These are phyloP conservation scores for Neurospora cerealis DNA, from an alignment of 495 filamentous ascomycete genomes.

Conservation along the genomic window DNA sequence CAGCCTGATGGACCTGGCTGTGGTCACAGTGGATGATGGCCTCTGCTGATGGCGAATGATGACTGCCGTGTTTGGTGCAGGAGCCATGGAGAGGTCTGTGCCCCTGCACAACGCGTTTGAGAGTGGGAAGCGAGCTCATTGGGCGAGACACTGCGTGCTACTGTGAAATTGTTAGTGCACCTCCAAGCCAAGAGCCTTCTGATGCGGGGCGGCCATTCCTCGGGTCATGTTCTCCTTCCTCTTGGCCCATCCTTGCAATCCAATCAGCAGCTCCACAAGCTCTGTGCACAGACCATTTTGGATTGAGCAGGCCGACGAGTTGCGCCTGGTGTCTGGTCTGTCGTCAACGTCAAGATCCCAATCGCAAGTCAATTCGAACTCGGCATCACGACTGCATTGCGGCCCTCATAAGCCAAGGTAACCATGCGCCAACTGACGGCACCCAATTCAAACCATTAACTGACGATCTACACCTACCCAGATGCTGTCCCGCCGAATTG, in stretches of 20 bases:
- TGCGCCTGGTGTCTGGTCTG: slow-evolving; percentile 1
- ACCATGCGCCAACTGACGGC: slow-evolving; percentile 4
- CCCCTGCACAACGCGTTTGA: neutral
- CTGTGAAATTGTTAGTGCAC: neutral
- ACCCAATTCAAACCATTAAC: neutral
- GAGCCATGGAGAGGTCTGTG: neutral
- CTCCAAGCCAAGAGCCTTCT: neutral
- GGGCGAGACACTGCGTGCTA: neutral
- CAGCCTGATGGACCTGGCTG: neutral
- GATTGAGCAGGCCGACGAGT: slow-evolving; percentile 1
- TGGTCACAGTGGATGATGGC: neutral
- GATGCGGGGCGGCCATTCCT: neutral
- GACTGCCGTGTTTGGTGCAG: slow-evolving; percentile 1
- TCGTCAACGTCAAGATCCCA: slow-evolving; percentile 14
- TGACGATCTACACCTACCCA: neutral
- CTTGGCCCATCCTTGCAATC: slow-evolving; percentile 6
- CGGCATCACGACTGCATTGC: slow-evolving; percentile 16
- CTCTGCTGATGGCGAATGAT: slow-evolving; percentile 18
- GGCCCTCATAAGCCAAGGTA: slow-evolving; percentile 17
- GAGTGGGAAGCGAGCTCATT: neutral
- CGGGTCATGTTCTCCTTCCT: neutral
- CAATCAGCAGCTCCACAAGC: slow-evolving; percentile 12
- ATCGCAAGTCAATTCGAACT: slow-evolving; percentile 8
- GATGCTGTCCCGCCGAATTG: slow-evolving; percentile 61
- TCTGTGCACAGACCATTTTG: neutral